Base-by-base conservation (phyloP, 2,329 filamentous ascomycete genomes). In the Microcyclospora pomicola region DNA sequence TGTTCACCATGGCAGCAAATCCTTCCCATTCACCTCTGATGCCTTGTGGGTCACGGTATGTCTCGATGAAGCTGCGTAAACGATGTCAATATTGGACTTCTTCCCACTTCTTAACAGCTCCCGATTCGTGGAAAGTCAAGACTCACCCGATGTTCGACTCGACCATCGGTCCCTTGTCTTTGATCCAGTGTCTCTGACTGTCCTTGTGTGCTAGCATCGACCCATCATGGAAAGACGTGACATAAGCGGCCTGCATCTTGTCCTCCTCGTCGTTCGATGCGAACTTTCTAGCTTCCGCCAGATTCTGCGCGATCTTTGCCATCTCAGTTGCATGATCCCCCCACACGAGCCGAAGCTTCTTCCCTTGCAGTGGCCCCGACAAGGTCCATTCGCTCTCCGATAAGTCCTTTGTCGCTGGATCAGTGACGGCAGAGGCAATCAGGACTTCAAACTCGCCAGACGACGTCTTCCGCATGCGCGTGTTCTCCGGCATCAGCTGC, bases 1-100 rank as follows among this genome's bases (percentile, higher is more conserved):
- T 70, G 62, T 96, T 96, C 33, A 96, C 80, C 60, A 83, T 66
- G 42, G 64, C 61, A 6, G 61, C 62, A 36, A 72, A 68, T 9
- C 66, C 69, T 53, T 71, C 52, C 62, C 66, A 73, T 42, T 73
- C 69, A 9, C 66, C 66, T 32, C 69, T 63, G 13, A 69, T 65
- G 15, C 68, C 69, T 41, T 69, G 62, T 2, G 69, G 69, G 45
- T 73, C 71, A 34, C 68, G 57, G 47, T 72, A 72, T 0, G 69
- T 69, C 51, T 72, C 68, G 38, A 72, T 63, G 50, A 72, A 72
- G 6, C 68, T 24, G 19, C 19, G 19, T 7, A 24, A 4, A 24
- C 7, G 19, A 7, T 24, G 19, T 24, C 19, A 24, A 24, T 24
- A 24, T 24, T 24, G 4, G 4, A 5, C 19, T 5, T 5, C 7